Conservation (phyloP, 2,329 filamentous ascomycete species). For the Fusarium albosuccineum region DNA sequence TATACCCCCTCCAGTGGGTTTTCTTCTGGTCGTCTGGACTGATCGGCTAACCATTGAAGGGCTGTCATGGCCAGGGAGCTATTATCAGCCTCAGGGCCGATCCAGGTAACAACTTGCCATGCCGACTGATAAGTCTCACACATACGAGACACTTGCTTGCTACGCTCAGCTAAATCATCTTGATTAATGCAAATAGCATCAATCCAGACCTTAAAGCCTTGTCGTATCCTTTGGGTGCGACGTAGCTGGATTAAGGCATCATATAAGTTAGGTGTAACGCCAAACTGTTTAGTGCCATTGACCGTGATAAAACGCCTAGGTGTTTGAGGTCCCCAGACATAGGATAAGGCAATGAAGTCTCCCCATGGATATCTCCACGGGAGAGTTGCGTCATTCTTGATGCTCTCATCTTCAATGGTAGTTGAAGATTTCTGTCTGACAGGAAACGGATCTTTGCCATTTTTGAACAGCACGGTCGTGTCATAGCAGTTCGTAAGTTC, state of each 20-base stretch:
- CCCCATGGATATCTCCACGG: constrained; percentile 12
- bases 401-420: too few relatives aligned
- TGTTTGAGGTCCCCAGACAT: neutral
- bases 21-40: too few relatives aligned
- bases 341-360: neutral
- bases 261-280: neutral
- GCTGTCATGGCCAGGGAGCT: too few relatives aligned
- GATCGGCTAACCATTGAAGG: too few relatives aligned
- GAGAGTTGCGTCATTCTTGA: neutral
- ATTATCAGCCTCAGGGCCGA: neutral
- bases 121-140: neutral
- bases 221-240: neutral
- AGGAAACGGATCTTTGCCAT: neutral
- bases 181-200: neutral
- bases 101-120: neutral
- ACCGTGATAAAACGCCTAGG: neutral
- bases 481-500: neutral
- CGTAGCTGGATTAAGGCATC: neutral
- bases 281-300: neutral
- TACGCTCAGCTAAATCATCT: neutral
- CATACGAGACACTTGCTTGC: neutral
- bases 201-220: neutral
- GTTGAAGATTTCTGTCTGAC: accelerated
- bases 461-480: neutral
- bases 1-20: neutral